These are phyloP conservation scores for Epichloe aotearoae DNA, from an alignment of 2,329 filamentous ascomycete genomes.

Conservation along the genomic window DNA sequence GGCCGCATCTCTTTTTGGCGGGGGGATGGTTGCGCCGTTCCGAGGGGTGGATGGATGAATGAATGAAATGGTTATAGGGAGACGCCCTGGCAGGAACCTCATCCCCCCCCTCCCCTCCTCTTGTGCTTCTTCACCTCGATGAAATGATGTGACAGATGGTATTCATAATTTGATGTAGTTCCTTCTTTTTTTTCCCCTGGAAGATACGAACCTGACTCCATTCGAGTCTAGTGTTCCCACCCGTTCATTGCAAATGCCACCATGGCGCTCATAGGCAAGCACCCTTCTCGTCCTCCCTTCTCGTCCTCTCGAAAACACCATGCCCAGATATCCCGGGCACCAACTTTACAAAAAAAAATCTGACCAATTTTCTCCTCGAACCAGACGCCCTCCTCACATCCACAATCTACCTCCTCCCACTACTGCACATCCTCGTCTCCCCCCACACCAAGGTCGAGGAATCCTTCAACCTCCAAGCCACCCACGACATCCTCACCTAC, in stretches of 20 bases:
- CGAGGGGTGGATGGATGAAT: conserved; percentile 8
- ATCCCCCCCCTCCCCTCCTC: no score
- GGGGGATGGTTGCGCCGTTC: conserved; percentile 21
- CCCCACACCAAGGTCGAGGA: conserved; percentile 95
- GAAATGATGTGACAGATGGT: no score
- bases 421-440: conserved; percentile 60
- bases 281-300: neutral
- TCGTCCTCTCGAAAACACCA: neutral
- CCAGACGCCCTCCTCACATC: conserved; percentile 14
- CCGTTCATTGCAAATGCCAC: neutral
- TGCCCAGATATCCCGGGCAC: neutral
- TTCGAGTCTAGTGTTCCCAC: no score
- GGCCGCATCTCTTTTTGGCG: conserved; percentile 6
- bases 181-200: neutral
- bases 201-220: no score
- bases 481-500: conserved; percentile 76
- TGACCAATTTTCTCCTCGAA: neutral
- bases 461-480: conserved; percentile 92
- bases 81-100: no score
- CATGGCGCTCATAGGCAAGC: conserved; percentile 13
- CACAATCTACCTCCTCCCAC: conserved; percentile 42
- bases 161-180: neutral
- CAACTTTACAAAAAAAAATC: neutral
- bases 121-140: no score
- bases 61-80: neutral